These are phyloP conservation scores for Pelargonium myrrhifolium DNA, from an alignment of 441 rosid species.

Conservation along the genomic window DNA sequence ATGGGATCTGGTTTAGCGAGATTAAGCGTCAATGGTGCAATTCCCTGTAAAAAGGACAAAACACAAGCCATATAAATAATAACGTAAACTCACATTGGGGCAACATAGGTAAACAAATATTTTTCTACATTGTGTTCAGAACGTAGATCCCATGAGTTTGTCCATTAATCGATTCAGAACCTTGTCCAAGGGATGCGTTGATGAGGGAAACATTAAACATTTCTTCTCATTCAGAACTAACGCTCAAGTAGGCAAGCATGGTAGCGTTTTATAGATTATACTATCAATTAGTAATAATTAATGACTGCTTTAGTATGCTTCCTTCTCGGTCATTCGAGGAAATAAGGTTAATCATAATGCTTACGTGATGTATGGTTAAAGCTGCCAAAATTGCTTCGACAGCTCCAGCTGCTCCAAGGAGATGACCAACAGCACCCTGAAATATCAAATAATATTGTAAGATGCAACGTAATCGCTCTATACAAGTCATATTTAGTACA, in stretches of 20 bases:
- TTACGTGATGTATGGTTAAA: slow-evolving; percentile 64
- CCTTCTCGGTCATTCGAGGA: slow-evolving; percentile 1
- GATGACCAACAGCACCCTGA: slow-evolving; percentile 95
- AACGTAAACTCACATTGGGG: not conserved
- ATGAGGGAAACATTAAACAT: not conserved
- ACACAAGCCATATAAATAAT: not conserved
- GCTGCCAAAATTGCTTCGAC: slow-evolving; percentile 78
- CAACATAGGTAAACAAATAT: not conserved
- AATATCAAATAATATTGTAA: not conserved
- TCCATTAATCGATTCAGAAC: not conserved
- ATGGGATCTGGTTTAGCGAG: slow-evolving; percentile 70
- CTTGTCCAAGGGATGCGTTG: not conserved
- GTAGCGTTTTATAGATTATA: slow-evolving; percentile 1
- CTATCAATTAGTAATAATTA: not conserved
- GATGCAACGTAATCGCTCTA: not conserved
- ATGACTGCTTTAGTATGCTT: slow-evolving; percentile 5
- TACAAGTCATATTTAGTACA: not conserved
- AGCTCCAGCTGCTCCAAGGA: slow-evolving; percentile 96
- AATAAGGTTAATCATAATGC: slow-evolving; percentile 18
- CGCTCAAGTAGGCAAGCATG: slow-evolving; percentile 8
- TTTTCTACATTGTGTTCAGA: not conserved
- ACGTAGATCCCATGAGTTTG: not conserved
- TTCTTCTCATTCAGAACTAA: not conserved
- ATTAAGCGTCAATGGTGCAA: slow-evolving; percentile 78
- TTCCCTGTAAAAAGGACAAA: slow-evolving; percentile 47